These are phyloP conservation scores for Adansonia rubrostipa DNA, from an alignment of 441 rosid genomes.

Conservation along the genomic window DNA sequence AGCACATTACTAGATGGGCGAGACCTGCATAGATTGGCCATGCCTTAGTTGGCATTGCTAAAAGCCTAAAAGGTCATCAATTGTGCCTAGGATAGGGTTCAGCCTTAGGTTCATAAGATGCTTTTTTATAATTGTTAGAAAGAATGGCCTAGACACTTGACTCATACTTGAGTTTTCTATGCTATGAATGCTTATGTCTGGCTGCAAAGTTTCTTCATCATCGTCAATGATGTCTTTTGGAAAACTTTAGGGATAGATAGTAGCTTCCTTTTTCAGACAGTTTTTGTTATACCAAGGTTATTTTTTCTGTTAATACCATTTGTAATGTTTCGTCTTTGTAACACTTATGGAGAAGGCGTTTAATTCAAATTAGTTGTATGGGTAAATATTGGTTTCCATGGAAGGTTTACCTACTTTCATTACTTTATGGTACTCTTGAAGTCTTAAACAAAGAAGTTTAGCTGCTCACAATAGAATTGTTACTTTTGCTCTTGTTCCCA, in stretches of 20 bases:
- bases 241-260: neutral
- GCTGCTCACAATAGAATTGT: neutral
- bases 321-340: neutral
- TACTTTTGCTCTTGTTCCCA: neutral
- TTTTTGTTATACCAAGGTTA: neutral
- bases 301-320: neutral
- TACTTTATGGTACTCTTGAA: neutral
- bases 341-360: neutral
- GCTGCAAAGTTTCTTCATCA: neutral
- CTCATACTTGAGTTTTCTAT: neutral
- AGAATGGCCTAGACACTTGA: neutral
- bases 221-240: neutral
- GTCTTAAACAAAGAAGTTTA: constrained; percentile 4
- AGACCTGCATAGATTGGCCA: neutral
- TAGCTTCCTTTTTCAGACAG: neutral
- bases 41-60: neutral
- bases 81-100: neutral
- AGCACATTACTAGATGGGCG: neutral
- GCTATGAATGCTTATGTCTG: neutral
- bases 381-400: neutral
- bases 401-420: neutral
- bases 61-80: neutral
- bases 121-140: constrained; percentile 2
- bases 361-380: neutral
- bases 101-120: neutral